Evolutionary conservation across 1,284 basidiomycete species (phyloP).

Genomic region (Marasmius fiardii): DNA sequence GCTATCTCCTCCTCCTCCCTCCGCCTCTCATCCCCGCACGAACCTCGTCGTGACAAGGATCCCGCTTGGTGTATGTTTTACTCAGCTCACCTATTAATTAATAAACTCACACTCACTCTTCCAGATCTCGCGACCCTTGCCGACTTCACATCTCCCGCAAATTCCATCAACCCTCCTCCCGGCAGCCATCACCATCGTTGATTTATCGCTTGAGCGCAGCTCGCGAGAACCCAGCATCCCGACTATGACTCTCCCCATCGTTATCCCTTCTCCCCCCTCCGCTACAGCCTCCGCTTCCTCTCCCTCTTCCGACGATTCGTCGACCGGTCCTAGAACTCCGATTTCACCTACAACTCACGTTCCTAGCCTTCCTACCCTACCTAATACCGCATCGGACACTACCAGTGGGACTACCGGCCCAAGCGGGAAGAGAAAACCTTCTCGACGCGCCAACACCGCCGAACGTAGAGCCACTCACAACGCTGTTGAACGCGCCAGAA

Average conservation of each 20-base stretch:
- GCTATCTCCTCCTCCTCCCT: background rate
- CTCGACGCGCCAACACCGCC: constrained; percentile 85
- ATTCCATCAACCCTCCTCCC: constrained; percentile 12
- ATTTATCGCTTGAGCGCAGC: constrained; percentile 65
- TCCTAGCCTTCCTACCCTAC: background rate
- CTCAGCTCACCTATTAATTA: constrained; percentile 6
- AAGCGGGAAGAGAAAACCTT: constrained; percentile 71
- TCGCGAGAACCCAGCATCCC: constrained; percentile 40
- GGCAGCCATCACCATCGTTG: background rate
- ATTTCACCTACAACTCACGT: background rate
- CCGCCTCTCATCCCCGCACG: background rate
- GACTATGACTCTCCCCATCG: constrained; percentile 43
- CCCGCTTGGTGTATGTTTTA: constrained; percentile 66
- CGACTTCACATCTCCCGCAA: constrained; percentile 62
- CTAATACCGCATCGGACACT: background rate
- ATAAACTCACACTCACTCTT: constrained; percentile 7
- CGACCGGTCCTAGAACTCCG: constrained; percentile 9
- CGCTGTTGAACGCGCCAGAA: constrained; percentile 87
- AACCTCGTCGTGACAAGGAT: constrained; percentile 72
- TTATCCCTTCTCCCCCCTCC: constrained; percentile 20
- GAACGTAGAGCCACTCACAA: constrained; percentile 94
- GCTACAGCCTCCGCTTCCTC: constrained; percentile 1
- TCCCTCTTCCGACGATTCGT: constrained; percentile 10
- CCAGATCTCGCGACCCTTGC: constrained; percentile 96
- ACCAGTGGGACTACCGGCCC: background rate